Evolutionary conservation across 331 rosid species (phyloP), one percentile per base, ranked within the genome.

Genomic region (Spiraea crenata): DNA sequence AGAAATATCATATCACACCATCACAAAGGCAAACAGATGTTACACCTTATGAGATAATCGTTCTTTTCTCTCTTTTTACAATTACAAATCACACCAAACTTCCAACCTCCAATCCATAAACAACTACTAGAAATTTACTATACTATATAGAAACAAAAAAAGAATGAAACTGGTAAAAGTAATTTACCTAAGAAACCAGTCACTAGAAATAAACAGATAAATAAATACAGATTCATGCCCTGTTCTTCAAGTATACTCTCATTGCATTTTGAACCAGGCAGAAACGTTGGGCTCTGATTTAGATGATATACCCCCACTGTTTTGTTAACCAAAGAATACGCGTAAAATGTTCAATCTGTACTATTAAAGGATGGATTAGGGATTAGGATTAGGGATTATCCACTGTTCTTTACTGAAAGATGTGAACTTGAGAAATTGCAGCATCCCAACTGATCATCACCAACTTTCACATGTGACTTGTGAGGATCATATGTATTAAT

Each of bases 1-100:
- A 76, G 40, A 46, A 65, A 66, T 84, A 81, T 74, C 65, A 80
- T 31, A 70, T 74, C 39, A 20, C 83, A 82, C 86, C 88, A 76
- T 78, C 13, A 15, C 41, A 10, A 62, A 52, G 51, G 16, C n/a
- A 19, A 1, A 39, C 25, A 13, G 71, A 66, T 58, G 66, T 57
- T 60, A 44, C 63, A 49, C 42, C 77, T 71, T 46, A 72, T 13
- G 3, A 39, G 7, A 40, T 42, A 1, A 7, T 41, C 47, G 6
- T 9, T 60, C 35, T 3, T 50, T 35, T 12, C 61, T 12, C 61
- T 49, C 40, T 9, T 6, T 9, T 49, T 40, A 39, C 44, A 60
- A 19, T 9, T 54, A 39, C 50, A 68, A 50, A 60, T n/a, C n/a
- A 54, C 77, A 70, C 47, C 65, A 63, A 57, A 75, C 63, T 67